These are phyloP conservation scores for Croton laevigatus DNA, from an alignment of 441 rosid genomes.

Conservation along the genomic window DNA sequence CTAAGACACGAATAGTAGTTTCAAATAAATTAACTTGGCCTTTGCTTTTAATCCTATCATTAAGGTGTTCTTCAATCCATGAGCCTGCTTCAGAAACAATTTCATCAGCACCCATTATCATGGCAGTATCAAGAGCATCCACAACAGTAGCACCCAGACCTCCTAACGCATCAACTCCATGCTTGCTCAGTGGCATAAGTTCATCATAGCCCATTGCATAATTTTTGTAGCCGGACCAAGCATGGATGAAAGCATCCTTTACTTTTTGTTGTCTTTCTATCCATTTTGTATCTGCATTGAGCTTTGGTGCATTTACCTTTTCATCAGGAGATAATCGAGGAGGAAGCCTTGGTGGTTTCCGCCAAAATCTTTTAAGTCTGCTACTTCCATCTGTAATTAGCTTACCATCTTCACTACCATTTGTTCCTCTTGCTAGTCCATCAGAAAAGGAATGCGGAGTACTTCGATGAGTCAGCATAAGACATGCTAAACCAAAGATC, in stretches of 20 bases:
- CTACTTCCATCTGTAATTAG: constrained; percentile 33
- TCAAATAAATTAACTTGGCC: constrained; percentile 98
- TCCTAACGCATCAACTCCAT: constrained; percentile 86
- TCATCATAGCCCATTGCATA: constrained; percentile 93
- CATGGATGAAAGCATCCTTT: constrained; percentile 80
- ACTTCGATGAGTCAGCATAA: constrained; percentile 47
- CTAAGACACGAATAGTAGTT: constrained; percentile 91
- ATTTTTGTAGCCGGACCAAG: constrained; percentile 92
- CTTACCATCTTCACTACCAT: constrained; percentile 33
- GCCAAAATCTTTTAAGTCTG: constrained; percentile 54
- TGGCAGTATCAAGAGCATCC: constrained; percentile 96
- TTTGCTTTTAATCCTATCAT: constrained; percentile 71
- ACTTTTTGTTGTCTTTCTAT: constrained; percentile 58
- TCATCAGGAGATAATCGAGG: constrained; percentile 84
- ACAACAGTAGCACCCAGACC: constrained; percentile 94
- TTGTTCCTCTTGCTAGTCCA: constrained; percentile 28
- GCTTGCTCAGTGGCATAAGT: constrained; percentile 78
- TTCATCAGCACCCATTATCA: constrained; percentile 87
- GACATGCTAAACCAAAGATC: constrained; percentile 66
- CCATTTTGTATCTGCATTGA: constrained; percentile 51
- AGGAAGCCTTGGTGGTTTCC: constrained; percentile 81
- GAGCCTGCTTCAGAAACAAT: constrained; percentile 80
- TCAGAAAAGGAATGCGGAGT: constrained; percentile 31
- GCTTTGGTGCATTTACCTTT: constrained; percentile 31
- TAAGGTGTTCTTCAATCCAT: constrained; percentile 79